These are phyloP conservation scores for Neofusicoccum laricinum DNA, from an alignment of 2,329 filamentous ascomycete species.

Conservation along the genomic window DNA sequence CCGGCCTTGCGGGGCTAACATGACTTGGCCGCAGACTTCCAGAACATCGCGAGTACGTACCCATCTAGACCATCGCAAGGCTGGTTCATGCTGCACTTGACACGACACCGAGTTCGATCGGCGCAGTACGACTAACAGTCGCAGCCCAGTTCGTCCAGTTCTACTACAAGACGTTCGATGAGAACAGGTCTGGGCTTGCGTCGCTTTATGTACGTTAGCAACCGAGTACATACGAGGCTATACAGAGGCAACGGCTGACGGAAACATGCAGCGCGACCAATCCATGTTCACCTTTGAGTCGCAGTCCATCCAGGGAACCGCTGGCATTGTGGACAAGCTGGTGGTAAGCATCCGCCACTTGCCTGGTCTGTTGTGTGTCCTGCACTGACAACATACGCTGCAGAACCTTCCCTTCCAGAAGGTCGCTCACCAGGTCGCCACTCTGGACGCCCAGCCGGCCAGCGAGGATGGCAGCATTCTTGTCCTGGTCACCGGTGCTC, in stretches of 20 bases:
- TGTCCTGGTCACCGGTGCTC: conserved; percentile 82
- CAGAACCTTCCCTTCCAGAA: conserved; percentile 77
- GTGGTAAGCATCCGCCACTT: conserved; percentile 53
- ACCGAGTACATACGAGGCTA: background rate
- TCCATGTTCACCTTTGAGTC: conserved; percentile 96
- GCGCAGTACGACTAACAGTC: background rate
- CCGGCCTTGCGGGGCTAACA: background rate
- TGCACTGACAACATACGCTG: conserved; percentile 14
- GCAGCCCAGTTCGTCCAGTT: conserved; percentile 71
- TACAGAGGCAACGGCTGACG: background rate
- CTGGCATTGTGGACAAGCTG: conserved; percentile 75
- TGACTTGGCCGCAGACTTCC: conserved; percentile 33
- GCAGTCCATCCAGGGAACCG: conserved; percentile 60
- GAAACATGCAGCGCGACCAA: conserved; percentile 59
- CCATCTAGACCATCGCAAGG: background rate
- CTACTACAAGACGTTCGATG: conserved; percentile 89
- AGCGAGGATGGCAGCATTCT: conserved; percentile 67
- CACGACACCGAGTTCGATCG: background rate
- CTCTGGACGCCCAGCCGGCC: conserved; percentile 80
- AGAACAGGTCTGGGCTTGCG: conserved; percentile 61
- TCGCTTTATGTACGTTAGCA: conserved; percentile 72
- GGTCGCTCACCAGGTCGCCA: conserved; percentile 74
- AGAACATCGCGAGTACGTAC: conserved; percentile 42
- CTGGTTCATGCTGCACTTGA: background rate
- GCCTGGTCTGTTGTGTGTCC: background rate